Evolutionary conservation across 257 asterid species (phyloP).

Genomic region (Echites panduratus): DNA sequence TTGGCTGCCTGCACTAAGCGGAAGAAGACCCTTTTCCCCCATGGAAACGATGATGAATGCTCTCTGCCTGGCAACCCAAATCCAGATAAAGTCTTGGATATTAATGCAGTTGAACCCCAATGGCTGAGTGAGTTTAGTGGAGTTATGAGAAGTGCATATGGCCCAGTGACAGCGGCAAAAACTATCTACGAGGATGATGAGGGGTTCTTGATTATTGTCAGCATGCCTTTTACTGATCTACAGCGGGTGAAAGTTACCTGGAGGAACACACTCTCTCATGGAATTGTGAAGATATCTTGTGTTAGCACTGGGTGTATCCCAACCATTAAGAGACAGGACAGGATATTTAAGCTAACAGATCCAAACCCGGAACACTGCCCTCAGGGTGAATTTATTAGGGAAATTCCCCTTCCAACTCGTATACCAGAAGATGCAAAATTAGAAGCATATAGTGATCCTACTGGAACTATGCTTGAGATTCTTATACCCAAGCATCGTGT

Average conservation of each 20-base stretch:
- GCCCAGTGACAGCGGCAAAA: slow-evolving; percentile 47
- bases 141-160: slow-evolving; percentile 33
- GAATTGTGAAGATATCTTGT: slow-evolving; percentile 47
- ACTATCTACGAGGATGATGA: slow-evolving; percentile 39
- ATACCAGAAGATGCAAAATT: slow-evolving; percentile 46
- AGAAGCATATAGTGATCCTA: slow-evolving; percentile 41
- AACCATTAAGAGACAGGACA: slow-evolving; percentile 29
- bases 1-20: slow-evolving; percentile 32
- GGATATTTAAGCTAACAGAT: slow-evolving; percentile 42
- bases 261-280: slow-evolving; percentile 38
- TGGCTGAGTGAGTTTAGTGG: slow-evolving; percentile 40
- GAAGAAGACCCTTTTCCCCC: slow-evolving; percentile 26
- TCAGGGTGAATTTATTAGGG: slow-evolving; percentile 41
- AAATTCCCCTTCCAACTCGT: slow-evolving; percentile 41
- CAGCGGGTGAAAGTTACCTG: slow-evolving; percentile 46
- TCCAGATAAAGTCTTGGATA: slow-evolving; percentile 24
- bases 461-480: slow-evolving; percentile 47
- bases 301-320: slow-evolving; percentile 41
- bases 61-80: slow-evolving; percentile 22
- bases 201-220: slow-evolving; percentile 37
- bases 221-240: slow-evolving; percentile 45
- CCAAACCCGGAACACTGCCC: slow-evolving; percentile 49
- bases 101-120: slow-evolving; percentile 30
- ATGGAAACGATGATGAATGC: slow-evolving; percentile 31
- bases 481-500: slow-evolving; percentile 43